Base-by-base conservation (phyloP, 768 basidiomycete species). In the Russula vinacea region DNA sequence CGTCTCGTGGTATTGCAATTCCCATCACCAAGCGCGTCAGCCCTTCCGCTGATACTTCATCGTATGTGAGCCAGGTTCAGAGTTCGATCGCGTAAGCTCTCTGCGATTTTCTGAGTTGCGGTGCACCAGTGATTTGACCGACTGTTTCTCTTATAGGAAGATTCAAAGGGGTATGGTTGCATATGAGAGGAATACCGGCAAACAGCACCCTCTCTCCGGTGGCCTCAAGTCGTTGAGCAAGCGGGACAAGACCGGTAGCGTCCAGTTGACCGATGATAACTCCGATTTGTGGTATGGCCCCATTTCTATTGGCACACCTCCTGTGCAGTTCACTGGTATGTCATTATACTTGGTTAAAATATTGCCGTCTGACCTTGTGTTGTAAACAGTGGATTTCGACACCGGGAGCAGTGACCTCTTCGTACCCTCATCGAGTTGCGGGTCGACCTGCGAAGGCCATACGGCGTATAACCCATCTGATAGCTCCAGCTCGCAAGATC, bases 331-430 rank as follows among this genome's bases (percentile, higher is more conserved):
- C 62, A 45, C n/a, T 2, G 54, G 58, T 53, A 29, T 60, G 26
- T 37, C 39, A 3, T 42, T n/a, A n/a, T n/a, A n/a, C n/a, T 10
- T 22, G 6, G 11, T 44, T 44, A 3, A 32, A 32, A 44, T 8
- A 67, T 83, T 39, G 77, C 7, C 76, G 76, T 19, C 56, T 73
- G n/a, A 70, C 37, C 19, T n/a, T 5, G 17, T 16, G 33, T 33
- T 8, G 6, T 10, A 42, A 26, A 32, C 42, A 58, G 72, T 81
- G 62, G 76, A 79, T 65, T 79, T 80, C 60, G 79, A 80, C 69
- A 79, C 72, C 1, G 72, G 72, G 11, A 70, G 67, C 56, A 66
- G 67, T 59, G 70, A 78, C 64, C 62, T 79, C 56, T 69, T 75
- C 70, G 67, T 81, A 32, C 77, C 80, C 8, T 64, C 64, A 7